Base-by-base conservation (phyloP, 2,329 filamentous ascomycete genomes). In the Decorospora gaudefroyi region DNA sequence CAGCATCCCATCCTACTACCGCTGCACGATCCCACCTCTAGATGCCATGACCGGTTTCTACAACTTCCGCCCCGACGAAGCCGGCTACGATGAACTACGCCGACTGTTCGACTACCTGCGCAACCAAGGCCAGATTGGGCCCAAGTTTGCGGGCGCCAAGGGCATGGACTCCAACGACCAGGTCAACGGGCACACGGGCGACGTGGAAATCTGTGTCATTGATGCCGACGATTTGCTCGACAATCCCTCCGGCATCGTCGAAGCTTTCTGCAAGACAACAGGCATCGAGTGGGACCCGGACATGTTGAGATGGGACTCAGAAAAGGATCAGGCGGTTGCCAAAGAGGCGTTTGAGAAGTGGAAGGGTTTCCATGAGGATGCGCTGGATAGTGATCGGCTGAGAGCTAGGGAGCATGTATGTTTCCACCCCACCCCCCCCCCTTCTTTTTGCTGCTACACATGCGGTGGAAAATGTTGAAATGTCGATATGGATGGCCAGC, bases 281-380 rank as follows among this genome's bases (percentile, higher is more conserved):
- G 90, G 86, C 17, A 78, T 96, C 47, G 80, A 87, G 11, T 99
- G 86, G 70, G 75, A 76, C 30, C 81, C 83, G 0, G 76, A 81
- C 10, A 96, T 97, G 91, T 77, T 99, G 51, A 78, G 80, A 46
- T 97, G 93, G 93, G 82, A 87, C 51, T 83, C 85, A 18, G 83
- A 86, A 38, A 85, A 87, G 53, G 85, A 86, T 59, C 84, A 90
- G 57, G 59, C 73, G 37, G 76, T 81, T 50, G 92, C 91, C 3
- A 78, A 80, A 55, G 78, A 83, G 52, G 85, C 84, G 12, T 97
- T 97, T 73, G 90, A 91, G 74, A 97, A 99, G 76, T 97, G 93
- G 93, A 87, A 85, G 57, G 93, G 93, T 8, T 97, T 95, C 75
- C 93, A 97, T 70, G 88, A 97, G 58, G 93, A 97, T 76, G 93